Evolutionary conservation across 352 stramenopile species (phyloP).

Genomic region (Thraustotheca clavata): DNA sequence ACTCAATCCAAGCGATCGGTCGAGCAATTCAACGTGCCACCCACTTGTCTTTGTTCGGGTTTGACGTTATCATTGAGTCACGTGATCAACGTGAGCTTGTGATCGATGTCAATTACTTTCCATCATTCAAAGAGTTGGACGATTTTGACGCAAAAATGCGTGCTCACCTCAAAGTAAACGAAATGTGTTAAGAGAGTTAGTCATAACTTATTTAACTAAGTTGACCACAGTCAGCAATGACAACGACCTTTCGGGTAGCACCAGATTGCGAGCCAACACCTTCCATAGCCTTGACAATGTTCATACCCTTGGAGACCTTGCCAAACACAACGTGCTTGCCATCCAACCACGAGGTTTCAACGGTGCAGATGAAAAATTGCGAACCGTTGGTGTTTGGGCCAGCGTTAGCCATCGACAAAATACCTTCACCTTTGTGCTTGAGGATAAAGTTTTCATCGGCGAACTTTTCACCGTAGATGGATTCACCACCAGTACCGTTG

Average conservation of each 20-base stretch:
- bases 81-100: conserved; percentile 47
- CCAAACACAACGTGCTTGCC: conserved; percentile 93
- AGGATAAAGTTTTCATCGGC: conserved; percentile 95
- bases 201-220: conserved; percentile 29
- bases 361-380: conserved; percentile 96
- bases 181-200: background rate
- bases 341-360: conserved; percentile 86
- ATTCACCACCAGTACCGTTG: conserved; percentile 91
- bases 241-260: conserved; percentile 81
- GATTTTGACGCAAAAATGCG: conserved; percentile 52
- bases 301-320: conserved; percentile 93
- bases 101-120: conserved; percentile 86
- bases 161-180: conserved; percentile 32
- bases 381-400: conserved; percentile 96
- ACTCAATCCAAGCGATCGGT: conserved; percentile 47
- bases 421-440: conserved; percentile 87
- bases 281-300: conserved; percentile 98
- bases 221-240: conserved; percentile 94
- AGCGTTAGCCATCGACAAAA: conserved; percentile 95
- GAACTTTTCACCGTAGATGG: conserved; percentile 94
- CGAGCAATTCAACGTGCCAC: conserved; percentile 49
- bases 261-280: conserved; percentile 89
- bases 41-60: conserved; percentile 69
- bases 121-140: conserved; percentile 75
- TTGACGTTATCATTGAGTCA: conserved; percentile 75